Percentiles rank a stretch among this genome's conserved stretches.
Evolutionary conservation across 108 stramenopile species (phyloP).

Genomic region (Nannochloropsis gaditana): DNA sequence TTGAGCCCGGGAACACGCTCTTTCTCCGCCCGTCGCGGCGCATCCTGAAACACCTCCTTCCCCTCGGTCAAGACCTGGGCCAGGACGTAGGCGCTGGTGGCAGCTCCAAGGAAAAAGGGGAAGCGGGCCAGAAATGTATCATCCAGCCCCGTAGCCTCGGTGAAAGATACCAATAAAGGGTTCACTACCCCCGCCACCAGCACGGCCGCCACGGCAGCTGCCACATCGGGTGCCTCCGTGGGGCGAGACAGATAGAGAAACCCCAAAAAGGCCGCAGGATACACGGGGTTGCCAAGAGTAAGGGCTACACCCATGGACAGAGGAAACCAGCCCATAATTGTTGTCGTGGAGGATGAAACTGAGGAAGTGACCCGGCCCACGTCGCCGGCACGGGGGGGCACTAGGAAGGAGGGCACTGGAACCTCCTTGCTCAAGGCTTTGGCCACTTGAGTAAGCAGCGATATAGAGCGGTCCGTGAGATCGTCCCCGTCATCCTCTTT

Average conservation of each 20-base stretch:
- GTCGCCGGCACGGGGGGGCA: not conserved
- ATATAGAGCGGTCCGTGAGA: not conserved
- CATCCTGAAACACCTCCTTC: conserved; percentile 17
- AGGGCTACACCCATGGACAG: conserved; percentile 13
- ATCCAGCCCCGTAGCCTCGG: not conserved
- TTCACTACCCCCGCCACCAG: conserved; percentile 6
- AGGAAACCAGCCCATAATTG: conserved; percentile 16
- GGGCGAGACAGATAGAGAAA: conserved; percentile 10
- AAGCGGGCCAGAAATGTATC: conserved; percentile 15
- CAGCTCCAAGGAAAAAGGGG: not conserved
- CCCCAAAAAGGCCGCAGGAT: not conserved
- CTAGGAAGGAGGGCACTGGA: not conserved
- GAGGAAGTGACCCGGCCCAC: not conserved
- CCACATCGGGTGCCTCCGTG: not conserved
- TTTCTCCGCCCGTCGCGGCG: conserved; percentile 9
- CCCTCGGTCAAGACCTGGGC: conserved; percentile 9
- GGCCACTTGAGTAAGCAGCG: conserved; percentile 3
- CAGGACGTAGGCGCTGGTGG: not conserved
- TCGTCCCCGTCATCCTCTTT: not conserved
- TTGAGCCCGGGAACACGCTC: not conserved
- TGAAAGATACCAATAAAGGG: conserved; percentile 10
- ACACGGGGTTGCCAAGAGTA: not conserved
- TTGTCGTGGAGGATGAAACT: not conserved
- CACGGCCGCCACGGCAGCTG: not conserved
- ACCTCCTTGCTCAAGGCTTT: not conserved